Conservation (phyloP, 2,329 filamentous ascomycete species). For the Graphilbum fragrans region DNA sequence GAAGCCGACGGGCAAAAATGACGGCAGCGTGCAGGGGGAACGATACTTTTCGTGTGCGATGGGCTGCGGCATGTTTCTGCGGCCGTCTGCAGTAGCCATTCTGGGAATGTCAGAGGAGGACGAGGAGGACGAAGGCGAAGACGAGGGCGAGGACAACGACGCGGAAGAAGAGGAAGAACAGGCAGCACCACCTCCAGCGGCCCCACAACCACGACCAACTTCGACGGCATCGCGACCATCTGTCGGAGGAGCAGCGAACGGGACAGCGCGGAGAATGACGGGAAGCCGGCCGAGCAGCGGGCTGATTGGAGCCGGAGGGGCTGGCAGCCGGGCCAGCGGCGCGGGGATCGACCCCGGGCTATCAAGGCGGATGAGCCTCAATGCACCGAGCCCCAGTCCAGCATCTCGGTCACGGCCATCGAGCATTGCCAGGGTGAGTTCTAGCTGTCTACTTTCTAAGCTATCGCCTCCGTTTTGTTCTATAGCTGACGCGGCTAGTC, state of each 20-base stretch:
- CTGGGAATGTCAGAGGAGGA: constrained; percentile 17
- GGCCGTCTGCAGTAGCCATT: constrained; percentile 54
- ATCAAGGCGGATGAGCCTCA: constrained; percentile 54
- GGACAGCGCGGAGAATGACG: constrained; percentile 13
- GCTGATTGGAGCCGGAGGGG: constrained; percentile 16
- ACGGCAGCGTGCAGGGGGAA: constrained; percentile 79
- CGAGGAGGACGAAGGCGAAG: constrained; percentile 7
- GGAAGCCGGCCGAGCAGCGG: constrained; percentile 37
- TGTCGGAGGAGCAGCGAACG: constrained; percentile 12
- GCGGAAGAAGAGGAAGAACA: constrained; percentile 13
- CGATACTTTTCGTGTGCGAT: constrained; percentile 78
- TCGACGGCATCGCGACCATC: constrained; percentile 2
- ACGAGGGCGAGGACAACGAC: constrained; percentile 7
- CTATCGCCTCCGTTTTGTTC: neutral
- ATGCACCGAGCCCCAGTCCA: constrained; percentile 62
- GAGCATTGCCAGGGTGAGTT: constrained; percentile 43
- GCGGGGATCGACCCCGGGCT: constrained; percentile 35
- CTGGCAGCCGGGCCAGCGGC: constrained; percentile 21
- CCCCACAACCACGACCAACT: constrained; percentile 1
- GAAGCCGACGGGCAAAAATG: constrained; percentile 77
- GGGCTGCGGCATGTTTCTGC: constrained; percentile 74
- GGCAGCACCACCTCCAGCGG: constrained; percentile 24
- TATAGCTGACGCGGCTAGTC: constrained; percentile 35
- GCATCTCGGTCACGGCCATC: constrained; percentile 44
- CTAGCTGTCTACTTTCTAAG: constrained; percentile 15